Base-by-base conservation (phyloP, 352 stramenopile species). In the Phytophthora palmivora region DNA sequence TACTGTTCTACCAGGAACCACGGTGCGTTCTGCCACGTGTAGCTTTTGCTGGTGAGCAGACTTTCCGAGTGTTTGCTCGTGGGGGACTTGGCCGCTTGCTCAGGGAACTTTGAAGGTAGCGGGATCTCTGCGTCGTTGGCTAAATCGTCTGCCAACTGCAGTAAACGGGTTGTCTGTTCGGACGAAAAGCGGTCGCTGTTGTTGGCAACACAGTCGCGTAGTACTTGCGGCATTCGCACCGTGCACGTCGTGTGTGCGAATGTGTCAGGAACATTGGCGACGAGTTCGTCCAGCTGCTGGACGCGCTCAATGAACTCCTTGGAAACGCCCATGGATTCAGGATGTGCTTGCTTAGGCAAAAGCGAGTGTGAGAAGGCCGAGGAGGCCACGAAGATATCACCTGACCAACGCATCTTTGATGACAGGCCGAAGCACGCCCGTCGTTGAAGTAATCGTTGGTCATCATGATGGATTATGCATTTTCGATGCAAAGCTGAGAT, bases 1-100 rank as follows among this genome's bases (percentile, higher is more conserved):
- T 91, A 91, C 45, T 82, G 79, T 58, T 91, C 82, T 7, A 76
- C 73, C 16, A 88, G 47, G 67, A 91, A 91, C 79, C 79, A 88
- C 41, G 82, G 72, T 18, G 72, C 65, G 51, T 84, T 73, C 46
- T 87, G 79, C 81, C 81, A 88, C 44, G 74, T 84, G 58, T 84
- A 85, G 22, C 44, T 32, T 7, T 79, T 65, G 39, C 52, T 71
- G 2, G 39, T 22, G 6, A 88, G 61, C 38, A 88, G 38, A 16
- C 45, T 16, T n/a, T 65, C 66, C 76, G 75, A 90, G 50, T 90
- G 73, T 14, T 22, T 22, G 1, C 64, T 78, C 8, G 52, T 75
- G 3, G 71, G 70, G 15, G 75, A 76, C 33, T 80, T 67, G 28
- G 18, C 56, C 14, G 62, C 47, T 50, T 74, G 51, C 15, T 64